Base-by-base conservation (phyloP, 108 stramenopile genomes). In the Nitzschia palea region DNA sequence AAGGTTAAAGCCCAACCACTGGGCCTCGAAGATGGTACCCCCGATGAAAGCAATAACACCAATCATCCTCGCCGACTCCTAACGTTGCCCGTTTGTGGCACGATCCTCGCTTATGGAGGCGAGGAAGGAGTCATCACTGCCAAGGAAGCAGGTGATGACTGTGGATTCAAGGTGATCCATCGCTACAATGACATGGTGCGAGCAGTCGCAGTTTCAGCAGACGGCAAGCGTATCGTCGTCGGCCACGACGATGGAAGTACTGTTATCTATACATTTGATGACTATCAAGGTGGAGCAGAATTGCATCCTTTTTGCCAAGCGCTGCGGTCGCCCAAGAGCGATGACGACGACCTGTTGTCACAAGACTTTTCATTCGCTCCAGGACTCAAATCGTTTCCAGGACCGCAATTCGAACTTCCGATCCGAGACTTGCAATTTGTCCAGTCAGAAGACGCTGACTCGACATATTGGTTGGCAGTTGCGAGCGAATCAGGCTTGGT, bases 171-270 rank as follows among this genome's bases (percentile, higher is more conserved):
- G 45, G 27, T 71, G 37, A 57, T 70, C 8, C 68, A 57, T 23
- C 53, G 67, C 54, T 87, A 83, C 58, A 78, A 89, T 60, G 91
- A 86, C 33, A 67, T 64, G 20, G 75, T 90, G 5, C 81, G 89
- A 2, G 76, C 80, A 20, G 42, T 94, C 5, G 82, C 84, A 47
- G 76, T 83, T 12, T 83, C 84, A 0, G 23, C 74, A 1, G 86
- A 90, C 51, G 86, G 80, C 12, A 62, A 58, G 26, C 84, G 87
- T 9, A 43, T 94, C 9, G 89, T 81, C 3, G 70, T 94, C 1
- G 92, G 92, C 2, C 84, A 81, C 33, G 84, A 89, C 17, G 74
- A 78, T 47, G 92, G 92, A 12, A 68, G 67, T 18, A 79, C 80
- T 15, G 52, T 37, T n/a, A 65, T 94, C 18, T 88, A 78, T 65